These are phyloP conservation scores for Fusarium palustre DNA, from an alignment of 2,329 filamentous ascomycete species.

Conservation along the genomic window DNA sequence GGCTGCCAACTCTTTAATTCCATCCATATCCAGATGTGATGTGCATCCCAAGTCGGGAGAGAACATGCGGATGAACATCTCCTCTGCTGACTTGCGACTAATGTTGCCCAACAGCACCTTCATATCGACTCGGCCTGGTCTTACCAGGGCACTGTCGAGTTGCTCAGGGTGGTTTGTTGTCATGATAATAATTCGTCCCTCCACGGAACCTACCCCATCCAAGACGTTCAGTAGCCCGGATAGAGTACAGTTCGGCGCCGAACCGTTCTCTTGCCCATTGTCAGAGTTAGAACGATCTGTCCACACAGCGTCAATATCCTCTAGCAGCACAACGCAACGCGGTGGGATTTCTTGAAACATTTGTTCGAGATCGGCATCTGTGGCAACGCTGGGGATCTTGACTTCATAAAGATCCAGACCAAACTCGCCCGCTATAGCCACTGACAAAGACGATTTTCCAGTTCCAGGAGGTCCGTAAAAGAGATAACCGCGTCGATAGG, in stretches of 20 bases:
- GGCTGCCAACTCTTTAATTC: slow-evolving; percentile 60
- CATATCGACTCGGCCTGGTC: slow-evolving; percentile 75
- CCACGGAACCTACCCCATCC: slow-evolving; percentile 75
- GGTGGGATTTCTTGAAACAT: slow-evolving; percentile 65
- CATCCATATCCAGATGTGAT: slow-evolving; percentile 41
- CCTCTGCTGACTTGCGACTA: slow-evolving; percentile 55
- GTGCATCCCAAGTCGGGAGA: slow-evolving; percentile 50
- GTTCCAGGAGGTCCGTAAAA: slow-evolving; percentile 73
- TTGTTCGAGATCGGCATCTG: slow-evolving; percentile 62
- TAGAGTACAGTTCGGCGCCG: slow-evolving; percentile 59
- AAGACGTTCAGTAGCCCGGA: slow-evolving; percentile 77
- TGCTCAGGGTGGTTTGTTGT: slow-evolving; percentile 76
- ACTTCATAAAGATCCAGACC: slow-evolving; percentile 63
- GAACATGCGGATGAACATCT: slow-evolving; percentile 63
- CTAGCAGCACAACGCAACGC: slow-evolving; percentile 65
- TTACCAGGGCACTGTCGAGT: slow-evolving; percentile 72
- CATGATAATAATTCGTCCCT: slow-evolving; percentile 79
- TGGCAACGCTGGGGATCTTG: slow-evolving; percentile 61
- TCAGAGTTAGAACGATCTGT: slow-evolving; percentile 43
- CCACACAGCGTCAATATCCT: slow-evolving; percentile 64
- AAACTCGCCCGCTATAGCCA: slow-evolving; percentile 64
- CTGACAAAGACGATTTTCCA: slow-evolving; percentile 68
- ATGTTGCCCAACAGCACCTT: slow-evolving; percentile 68
- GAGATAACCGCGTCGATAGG: slow-evolving; percentile 65
- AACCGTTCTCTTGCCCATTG: slow-evolving; percentile 33